phyloP scores from a whole-genome alignment of 1,284 basidiomycete species.

The Melampsora americana region DNA sequence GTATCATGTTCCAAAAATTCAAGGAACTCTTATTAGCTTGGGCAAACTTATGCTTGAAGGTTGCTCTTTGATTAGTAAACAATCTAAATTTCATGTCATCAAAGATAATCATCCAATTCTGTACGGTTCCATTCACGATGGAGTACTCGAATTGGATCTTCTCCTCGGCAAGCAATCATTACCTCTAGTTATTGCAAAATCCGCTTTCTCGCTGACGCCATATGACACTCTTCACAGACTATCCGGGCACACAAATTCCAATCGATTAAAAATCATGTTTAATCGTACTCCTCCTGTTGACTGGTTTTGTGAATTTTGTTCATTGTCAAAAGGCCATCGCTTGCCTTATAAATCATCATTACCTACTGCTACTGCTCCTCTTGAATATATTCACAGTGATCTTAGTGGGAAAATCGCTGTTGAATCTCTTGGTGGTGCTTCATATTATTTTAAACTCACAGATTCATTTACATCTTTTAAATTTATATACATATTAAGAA shows the following conservation, averaged over 20 bases:
- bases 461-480: too few relatives aligned
- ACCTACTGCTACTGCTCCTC: neutral
- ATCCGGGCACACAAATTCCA: too few relatives aligned
- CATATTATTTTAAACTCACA: too few relatives aligned
- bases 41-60: neutral
- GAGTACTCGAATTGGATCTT: too few relatives aligned
- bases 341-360: neutral
- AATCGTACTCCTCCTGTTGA: neutral
- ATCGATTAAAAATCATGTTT: neutral
- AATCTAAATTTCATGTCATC: neutral
- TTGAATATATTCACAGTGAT: conserved; percentile 11
- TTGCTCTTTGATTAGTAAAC: neutral
- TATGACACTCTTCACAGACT: too few relatives aligned
- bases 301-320: conserved; percentile 17
- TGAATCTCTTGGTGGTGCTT: conserved; percentile 7
- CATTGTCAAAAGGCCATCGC: too few relatives aligned
- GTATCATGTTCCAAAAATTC: too few relatives aligned
- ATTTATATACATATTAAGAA: too few relatives aligned
- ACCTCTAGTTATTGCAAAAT: too few relatives aligned
- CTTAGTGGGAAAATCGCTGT: conserved; percentile 29
- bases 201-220: too few relatives aligned
- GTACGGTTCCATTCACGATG: too few relatives aligned
- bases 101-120: neutral
- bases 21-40: neutral
- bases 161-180: too few relatives aligned